phyloP scores from a whole-genome alignment of 163 green algal genomes.

The Coccomyxa subellipsoidea region DNA sequence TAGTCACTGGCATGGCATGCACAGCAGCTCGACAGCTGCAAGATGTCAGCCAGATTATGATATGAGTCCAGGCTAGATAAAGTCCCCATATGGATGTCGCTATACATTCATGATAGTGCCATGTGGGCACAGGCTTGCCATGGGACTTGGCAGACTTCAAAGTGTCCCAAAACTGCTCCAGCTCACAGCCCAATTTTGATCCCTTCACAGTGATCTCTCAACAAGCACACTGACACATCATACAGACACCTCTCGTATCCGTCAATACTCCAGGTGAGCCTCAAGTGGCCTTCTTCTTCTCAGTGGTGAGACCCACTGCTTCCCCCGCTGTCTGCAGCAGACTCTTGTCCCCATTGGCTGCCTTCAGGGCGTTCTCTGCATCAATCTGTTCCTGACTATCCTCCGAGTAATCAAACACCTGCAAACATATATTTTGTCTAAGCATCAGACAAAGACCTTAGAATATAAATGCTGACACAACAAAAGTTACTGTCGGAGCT shows the following conservation, averaged over 20 bases:
- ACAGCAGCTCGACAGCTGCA: too few relatives aligned
- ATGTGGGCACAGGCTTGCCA: too few relatives aligned
- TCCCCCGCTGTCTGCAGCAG: neutral
- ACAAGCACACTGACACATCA: neutral
- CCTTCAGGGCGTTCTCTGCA: constrained; percentile 7
- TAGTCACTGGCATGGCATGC: too few relatives aligned
- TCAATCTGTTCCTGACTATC: constrained; percentile 4
- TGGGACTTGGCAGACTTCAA: too few relatives aligned
- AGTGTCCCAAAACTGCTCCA: too few relatives aligned
- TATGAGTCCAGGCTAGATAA: too few relatives aligned
- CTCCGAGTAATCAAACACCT: constrained; percentile 9
- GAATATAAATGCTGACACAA: neutral
- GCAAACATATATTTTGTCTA: neutral
- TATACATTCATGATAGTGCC: too few relatives aligned
- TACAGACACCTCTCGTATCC: neutral
- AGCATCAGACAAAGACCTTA: neutral
- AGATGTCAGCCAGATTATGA: too few relatives aligned
- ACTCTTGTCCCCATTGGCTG: neutral
- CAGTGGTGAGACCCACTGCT: neutral
- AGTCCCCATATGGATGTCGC: too few relatives aligned
- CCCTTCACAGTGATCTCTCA: neutral
- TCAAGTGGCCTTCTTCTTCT: neutral
- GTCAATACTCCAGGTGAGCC: neutral
- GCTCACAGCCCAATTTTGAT: neutral
- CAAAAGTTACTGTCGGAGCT: neutral